Evolutionary conservation across 805 yeast genomes (phyloP).

Genomic region (Metschnikowia rubicola): DNA sequence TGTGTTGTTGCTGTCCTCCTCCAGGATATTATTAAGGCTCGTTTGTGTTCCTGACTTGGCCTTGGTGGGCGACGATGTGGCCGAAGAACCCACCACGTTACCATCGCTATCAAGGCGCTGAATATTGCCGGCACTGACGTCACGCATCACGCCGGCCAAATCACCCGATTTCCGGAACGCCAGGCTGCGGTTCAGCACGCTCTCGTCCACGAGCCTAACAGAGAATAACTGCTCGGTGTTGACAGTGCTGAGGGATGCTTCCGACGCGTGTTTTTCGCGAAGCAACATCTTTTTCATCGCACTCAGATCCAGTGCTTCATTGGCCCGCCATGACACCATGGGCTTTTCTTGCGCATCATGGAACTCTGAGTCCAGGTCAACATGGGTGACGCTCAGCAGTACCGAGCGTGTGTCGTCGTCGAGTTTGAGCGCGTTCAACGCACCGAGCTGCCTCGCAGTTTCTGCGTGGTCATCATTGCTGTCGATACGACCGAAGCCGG

Average conservation of each 20-base stretch:
- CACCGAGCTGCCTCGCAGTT: slow-evolving; percentile 41
- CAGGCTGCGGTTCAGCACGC: slow-evolving; percentile 28
- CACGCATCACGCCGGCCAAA: slow-evolving; percentile 10
- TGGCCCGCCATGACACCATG: slow-evolving; percentile 42
- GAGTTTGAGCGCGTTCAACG: slow-evolving; percentile 49
- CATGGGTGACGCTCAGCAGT: slow-evolving; percentile 53
- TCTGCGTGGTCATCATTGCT: slow-evolving; percentile 26
- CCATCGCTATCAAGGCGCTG: slow-evolving; percentile 47
- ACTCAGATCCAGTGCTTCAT: slow-evolving; percentile 28
- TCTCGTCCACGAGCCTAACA: slow-evolving; percentile 69
- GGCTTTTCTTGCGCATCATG: slow-evolving; percentile 39
- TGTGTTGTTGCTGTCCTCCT: slow-evolving; percentile 12
- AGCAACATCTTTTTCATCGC: slow-evolving; percentile 18
- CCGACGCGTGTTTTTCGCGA: slow-evolving; percentile 35
- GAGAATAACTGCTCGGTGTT: slow-evolving; percentile 80
- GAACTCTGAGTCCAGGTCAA: slow-evolving; percentile 33
- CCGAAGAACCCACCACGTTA: slow-evolving; percentile 29
- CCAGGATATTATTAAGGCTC: slow-evolving; percentile 13
- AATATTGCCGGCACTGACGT: slow-evolving; percentile 33
- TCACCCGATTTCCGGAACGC: slow-evolving; percentile 8
- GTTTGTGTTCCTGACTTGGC: slow-evolving; percentile 15
- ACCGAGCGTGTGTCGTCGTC: slow-evolving; percentile 37
- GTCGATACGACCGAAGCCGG: slow-evolving; percentile 31
- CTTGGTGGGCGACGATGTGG: slow-evolving; percentile 1
- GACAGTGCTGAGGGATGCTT: slow-evolving; percentile 75